Conservation (phyloP, 2,329 filamentous ascomycete genomes). For the Rosellinia necatrix region DNA sequence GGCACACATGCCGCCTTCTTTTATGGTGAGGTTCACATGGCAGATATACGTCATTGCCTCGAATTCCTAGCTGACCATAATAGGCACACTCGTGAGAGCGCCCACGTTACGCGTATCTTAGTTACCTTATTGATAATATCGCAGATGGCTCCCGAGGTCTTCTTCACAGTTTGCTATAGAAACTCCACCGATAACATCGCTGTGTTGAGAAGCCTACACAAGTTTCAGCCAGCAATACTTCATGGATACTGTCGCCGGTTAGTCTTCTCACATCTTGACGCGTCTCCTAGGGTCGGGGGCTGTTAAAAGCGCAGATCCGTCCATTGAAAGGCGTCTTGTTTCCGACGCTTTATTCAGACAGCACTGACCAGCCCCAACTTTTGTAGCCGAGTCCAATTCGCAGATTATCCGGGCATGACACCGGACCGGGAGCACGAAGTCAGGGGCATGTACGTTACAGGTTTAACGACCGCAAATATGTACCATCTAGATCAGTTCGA, state of each 20-base stretch:
- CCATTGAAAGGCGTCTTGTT: background rate
- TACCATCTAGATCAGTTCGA: conserved; percentile 81
- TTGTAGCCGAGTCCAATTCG: conserved; percentile 60
- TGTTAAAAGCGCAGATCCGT: background rate
- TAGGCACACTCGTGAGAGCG: conserved; percentile 46
- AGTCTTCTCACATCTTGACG: conserved; percentile 11
- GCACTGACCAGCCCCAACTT: background rate
- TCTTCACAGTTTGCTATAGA: conserved; percentile 82
- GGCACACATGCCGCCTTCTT: conserved; percentile 55
- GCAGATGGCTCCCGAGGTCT: conserved; percentile 82
- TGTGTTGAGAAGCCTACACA: conserved; percentile 56
- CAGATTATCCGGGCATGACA: conserved; percentile 83
- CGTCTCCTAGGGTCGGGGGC: background rate
- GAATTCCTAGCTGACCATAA: conserved; percentile 31
- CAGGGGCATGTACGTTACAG: conserved; percentile 75
- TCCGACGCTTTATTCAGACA: background rate
- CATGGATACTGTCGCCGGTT: conserved; percentile 68
- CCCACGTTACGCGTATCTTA: background rate
- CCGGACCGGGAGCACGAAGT: conserved; percentile 62
- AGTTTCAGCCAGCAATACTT: conserved; percentile 75
- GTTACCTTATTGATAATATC: conserved; percentile 19
- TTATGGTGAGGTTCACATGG: conserved; percentile 52
- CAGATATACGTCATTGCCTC: background rate
- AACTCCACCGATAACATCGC: conserved; percentile 52
- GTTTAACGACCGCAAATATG: conserved; percentile 78